These are phyloP conservation scores for Cerrena zonata DNA, from an alignment of 1,284 basidiomycete genomes.

Conservation along the genomic window DNA sequence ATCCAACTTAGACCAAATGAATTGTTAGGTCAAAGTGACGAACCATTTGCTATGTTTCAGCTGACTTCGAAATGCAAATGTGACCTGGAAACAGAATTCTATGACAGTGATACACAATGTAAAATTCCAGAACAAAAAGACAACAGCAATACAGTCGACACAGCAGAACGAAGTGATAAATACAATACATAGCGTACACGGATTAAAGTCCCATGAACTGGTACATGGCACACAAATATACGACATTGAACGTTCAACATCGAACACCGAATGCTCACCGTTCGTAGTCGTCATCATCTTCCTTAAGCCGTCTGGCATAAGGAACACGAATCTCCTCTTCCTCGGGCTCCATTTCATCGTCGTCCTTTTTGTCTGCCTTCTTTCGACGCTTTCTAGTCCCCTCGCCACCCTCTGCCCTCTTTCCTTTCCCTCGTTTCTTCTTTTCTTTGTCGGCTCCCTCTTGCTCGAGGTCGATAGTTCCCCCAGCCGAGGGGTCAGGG, in stretches of 20 bases:
- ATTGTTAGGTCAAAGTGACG: too few relatives aligned
- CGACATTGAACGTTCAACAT: neutral
- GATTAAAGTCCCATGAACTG: neutral
- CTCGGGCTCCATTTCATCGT: constrained; percentile 16
- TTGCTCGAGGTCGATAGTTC: constrained; percentile 65
- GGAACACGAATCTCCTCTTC: constrained; percentile 13
- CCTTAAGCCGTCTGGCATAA: constrained; percentile 4
- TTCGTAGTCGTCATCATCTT: constrained; percentile 20
- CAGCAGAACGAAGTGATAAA: neutral
- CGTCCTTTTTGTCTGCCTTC: constrained; percentile 14
- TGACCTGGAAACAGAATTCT: too few relatives aligned
- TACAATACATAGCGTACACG: neutral
- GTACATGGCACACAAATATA: constrained; percentile 2
- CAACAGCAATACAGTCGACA: neutral
- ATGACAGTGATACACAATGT: too few relatives aligned
- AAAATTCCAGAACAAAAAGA: neutral
- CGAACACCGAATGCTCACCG: neutral
- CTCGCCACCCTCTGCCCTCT: constrained; percentile 30
- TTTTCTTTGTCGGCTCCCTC: constrained; percentile 46
- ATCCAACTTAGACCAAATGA: too few relatives aligned
- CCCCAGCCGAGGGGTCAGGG: constrained; percentile 82
- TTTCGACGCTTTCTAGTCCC: constrained; percentile 10
- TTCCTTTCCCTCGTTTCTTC: constrained; percentile 48
- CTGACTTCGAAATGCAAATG: too few relatives aligned
- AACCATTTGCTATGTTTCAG: too few relatives aligned